Evolutionary conservation across 2,329 filamentous ascomycete genomes (phyloP), one percentile per base, ranked within the genome.

Genomic region (Mycosphaerella sp.): DNA sequence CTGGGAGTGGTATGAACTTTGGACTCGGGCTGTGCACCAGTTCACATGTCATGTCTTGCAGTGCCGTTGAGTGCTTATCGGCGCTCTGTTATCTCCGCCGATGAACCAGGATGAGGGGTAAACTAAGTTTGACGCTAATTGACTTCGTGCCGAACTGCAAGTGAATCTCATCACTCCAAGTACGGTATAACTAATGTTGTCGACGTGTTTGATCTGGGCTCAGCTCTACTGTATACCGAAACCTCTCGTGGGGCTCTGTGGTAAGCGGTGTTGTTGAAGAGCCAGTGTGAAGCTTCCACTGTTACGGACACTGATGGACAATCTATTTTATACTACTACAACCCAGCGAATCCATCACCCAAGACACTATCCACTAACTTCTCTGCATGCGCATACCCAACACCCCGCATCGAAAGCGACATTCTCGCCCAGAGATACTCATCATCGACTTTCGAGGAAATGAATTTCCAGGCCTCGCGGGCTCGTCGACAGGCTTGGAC

Each of bases 391-490:
- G 50, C 57, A 48, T 59, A 59, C 3, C 57, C 57, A 12, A 48
- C 45, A 32, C 52, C 57, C 60, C 65, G 60, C 69, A 54, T 80
- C 75, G 0, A 71, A 72, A 32, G 70, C 58, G 21, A 73, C 59
- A 26, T 71, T 58, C 2, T 51, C 23, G 3, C 76, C 72, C 1
- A 76, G 72, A 55, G 68, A 67, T 38, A 65, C 61, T 76, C 74
- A 0, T 65, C 59, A 0, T 70, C 72, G 7, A 68, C 6, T 66
- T 59, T 14, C 74, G 64, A 1, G 7, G 55, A 48, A 38, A 58
- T 49, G 0, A 64, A 61, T 1, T 54, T 51, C 51, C 65, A 70
- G 1, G 64, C 56, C 39, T 68, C 41, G 3, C 72, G 67, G 36
- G 53, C 54, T 3, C 73, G 53, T 29, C 66, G 68, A 60, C 65